Base-by-base conservation (phyloP, 805 yeast genomes). In the Candida sakaeoensis region DNA sequence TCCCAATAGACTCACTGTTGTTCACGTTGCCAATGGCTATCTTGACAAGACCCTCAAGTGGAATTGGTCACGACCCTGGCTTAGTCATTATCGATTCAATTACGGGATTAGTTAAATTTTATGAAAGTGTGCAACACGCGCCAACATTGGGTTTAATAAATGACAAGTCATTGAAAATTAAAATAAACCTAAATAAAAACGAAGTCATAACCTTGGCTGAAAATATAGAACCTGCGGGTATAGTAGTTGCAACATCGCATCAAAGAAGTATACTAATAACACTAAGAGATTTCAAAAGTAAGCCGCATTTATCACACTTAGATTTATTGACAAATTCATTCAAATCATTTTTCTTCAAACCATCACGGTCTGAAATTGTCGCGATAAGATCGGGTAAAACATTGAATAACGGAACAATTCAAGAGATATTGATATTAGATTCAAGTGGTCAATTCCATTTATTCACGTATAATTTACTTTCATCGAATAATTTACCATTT, bases 91-190 rank as follows among this genome's bases (percentile, higher is more conserved):
- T 86, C 15, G 77, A 82, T 52, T 66, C 81, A 1, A 55, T 67
- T 14, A 50, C 77, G 0, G 95, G 96, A 0, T 53, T 58, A 14
- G 59, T 85, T 35, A 72, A 74, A 18, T 89, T 81, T 58, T 84
- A 82, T 64, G 95, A 86, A 52, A 77, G 86, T 39, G 78, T 87
- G 9, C 82, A 77, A 46, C 76, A 76, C 43, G 85, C 88, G 0
- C 80, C 88, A 0, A 77, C 86, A 1, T 68, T 77, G 47, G 80
- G 85, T 23, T 58, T 81, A 22, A 65, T 80, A 35, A 75, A 60
- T 60, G 60, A 65, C 51, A 62, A 64, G 36, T 50, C 58, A 2
- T 50, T 81, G 16, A 70, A 66, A 30, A 61, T 81, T 5, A 51
- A 64, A 1, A 57, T 70, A 14, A 66, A 70, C 12, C 46, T 69